These are phyloP conservation scores for Wickerhamomyces bisporus DNA, from an alignment of 805 yeast species.

Conservation along the genomic window DNA sequence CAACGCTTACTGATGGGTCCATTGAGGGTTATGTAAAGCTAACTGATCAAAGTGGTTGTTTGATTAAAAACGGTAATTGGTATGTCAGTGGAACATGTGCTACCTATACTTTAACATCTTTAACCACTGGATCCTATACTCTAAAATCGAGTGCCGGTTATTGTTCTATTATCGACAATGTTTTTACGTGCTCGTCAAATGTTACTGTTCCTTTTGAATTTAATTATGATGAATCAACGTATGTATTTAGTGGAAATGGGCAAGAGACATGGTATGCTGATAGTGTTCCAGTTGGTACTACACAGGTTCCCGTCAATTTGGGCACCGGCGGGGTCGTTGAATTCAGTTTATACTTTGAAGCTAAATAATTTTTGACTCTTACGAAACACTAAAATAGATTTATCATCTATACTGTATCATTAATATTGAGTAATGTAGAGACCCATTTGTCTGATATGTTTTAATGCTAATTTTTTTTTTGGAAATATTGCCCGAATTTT, in stretches of 20 bases:
- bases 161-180: conserved; percentile 47
- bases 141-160: conserved; percentile 67
- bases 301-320: conserved; percentile 41
- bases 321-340: conserved; percentile 36
- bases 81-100: conserved; percentile 82
- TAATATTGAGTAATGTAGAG: no score
- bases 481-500: no score
- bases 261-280: conserved; percentile 10
- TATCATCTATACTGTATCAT: no score
- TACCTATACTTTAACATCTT: conserved; percentile 44
- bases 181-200: conserved; percentile 44
- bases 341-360: conserved; percentile 27
- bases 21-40: conserved; percentile 45
- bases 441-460: no score
- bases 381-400: not conserved
- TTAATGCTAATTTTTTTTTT: no score
- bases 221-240: conserved; percentile 8
- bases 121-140: conserved; percentile 45
- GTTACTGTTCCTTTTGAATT: conserved; percentile 37
- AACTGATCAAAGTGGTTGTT: conserved; percentile 58
- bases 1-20: conserved; percentile 27
- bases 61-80: conserved; percentile 86
- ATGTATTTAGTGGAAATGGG: conserved; percentile 12
- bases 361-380: not conserved
- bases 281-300: conserved; percentile 26